Base-by-base conservation (phyloP, 164 flowering plant species). In the Stephania japonica region DNA sequence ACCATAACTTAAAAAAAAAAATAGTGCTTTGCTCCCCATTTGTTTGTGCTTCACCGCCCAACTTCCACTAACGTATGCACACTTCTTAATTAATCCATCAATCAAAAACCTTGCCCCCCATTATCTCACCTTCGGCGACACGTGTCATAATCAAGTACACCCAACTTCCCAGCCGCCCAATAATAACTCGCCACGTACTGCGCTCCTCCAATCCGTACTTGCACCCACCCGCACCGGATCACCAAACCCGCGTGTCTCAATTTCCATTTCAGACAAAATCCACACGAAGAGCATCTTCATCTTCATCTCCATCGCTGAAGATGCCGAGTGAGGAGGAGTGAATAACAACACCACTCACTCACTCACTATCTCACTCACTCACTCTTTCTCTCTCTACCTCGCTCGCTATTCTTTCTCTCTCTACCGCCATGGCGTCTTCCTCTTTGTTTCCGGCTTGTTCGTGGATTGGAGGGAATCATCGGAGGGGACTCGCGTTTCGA, bases 341-440 rank as follows among this genome's bases (percentile, higher is more conserved):
- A 32, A 32, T 32, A 32, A 32, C 38, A 32, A 32, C 38, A 32
- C 38, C 4, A 2, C 38, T 32, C 42, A 63, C 56, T 42, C 50
- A 4, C 32, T 65, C 18, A 32, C 64, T 43, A 10, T 14, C 44
- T 59, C 10, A 32, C 38, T 32, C 38, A 32, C 38, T 32, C 38
- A 32, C 38, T 32, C 38, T 32, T n/a, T n/a, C n/a, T n/a, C n/a
- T n/a, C n/a, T n/a, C n/a, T n/a, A n/a, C n/a, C n/a, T n/a, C n/a
- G n/a, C n/a, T n/a, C n/a, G n/a, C n/a, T n/a, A n/a, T n/a, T n/a
- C n/a, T n/a, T n/a, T n/a, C n/a, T n/a, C n/a, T n/a, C n/a, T n/a
- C n/a, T n/a, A 47, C 23, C 9, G 32, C 24, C 41, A 81, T 85
- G 87, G 84, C 85, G 73, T 79, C 84, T 77, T 82, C 86, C 5